Evolutionary conservation across 371 early-diverging fungal species (phyloP), one percentile per base, ranked within the genome.

Genomic region (Rhizomucor pusillus): DNA sequence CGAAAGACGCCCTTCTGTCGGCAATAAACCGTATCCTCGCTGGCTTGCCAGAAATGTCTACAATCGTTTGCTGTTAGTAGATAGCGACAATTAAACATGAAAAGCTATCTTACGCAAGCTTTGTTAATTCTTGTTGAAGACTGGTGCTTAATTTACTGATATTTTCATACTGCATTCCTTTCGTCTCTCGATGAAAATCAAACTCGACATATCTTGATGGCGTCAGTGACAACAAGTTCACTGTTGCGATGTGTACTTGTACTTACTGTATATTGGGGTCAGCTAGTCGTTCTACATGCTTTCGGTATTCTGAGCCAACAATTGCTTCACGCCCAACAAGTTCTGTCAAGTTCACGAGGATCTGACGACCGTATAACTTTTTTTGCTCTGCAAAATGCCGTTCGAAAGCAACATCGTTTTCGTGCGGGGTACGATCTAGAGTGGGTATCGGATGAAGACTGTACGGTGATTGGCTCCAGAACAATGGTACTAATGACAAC

Each of bases 121-220:
- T 74, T 3, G 59, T 47, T 34, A 82, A 47, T 33, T 80, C 79
- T 12, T 71, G 62, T 36, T 64, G 52, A 14, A 82, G 54, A n/a
- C 67, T 75, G 13, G 57, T 66, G 11, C 72, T 70, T 1, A 82
- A 48, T 22, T 71, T 73, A 20, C 67, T 69, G 19, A 82, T 72
- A 54, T 79, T 78, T 36, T 80, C 82, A 56, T 71, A 82, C 24
- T 68, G 65, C 73, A 80, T 73, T 5, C 82, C 82, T 52, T 73
- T 76, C 33, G 74, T 73, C 54, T 80, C 77, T 41, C 60, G 63
- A 69, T 98, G 97, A 61, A 97, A 98, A 73, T 98, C 99, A 77
- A 98, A 98, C 57, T 94, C 92, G 24, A 89, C 77, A 62, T 96
- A 97, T 60, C 79, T 75, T 19, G 25, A 24, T 4, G 56, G 34